phyloP scores from a whole-genome alignment of 805 yeast species.

The Clavispora phyllophila region DNA sequence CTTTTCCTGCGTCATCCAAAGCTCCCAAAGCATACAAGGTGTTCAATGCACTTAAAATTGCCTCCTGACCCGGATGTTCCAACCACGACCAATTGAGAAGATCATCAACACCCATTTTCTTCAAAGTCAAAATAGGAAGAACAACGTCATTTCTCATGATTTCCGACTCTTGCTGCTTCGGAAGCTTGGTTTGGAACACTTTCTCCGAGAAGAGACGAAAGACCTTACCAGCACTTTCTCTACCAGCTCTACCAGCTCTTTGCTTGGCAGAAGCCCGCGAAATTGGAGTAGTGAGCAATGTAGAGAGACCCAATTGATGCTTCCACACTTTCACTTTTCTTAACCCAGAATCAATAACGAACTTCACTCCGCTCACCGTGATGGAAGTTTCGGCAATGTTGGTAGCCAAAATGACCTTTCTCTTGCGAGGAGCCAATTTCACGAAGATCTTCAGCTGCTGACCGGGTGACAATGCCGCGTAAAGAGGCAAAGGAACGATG shows the following conservation, averaged over 20 bases:
- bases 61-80: constrained; percentile 78
- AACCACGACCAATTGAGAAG: constrained; percentile 88
- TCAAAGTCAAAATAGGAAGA: constrained; percentile 77
- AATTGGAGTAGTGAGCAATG: constrained; percentile 84
- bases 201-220: constrained; percentile 76
- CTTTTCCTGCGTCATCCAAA: constrained; percentile 64
- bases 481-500: constrained; percentile 75
- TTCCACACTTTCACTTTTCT: constrained; percentile 94
- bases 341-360: constrained; percentile 88
- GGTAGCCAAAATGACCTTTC: constrained; percentile 88
- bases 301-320: constrained; percentile 87
- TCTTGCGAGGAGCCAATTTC: constrained; percentile 54
- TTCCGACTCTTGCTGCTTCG: constrained; percentile 87
- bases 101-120: constrained; percentile 78
- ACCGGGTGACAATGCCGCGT: constrained; percentile 87
- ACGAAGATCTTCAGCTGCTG: constrained; percentile 80
- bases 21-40: constrained; percentile 79
- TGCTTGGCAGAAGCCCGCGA: constrained; percentile 94
- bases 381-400: constrained; percentile 98
- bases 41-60: constrained; percentile 70
- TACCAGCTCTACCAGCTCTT: constrained; percentile 98
- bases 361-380: constrained; percentile 90
- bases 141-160: constrained; percentile 82
- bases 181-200: constrained; percentile 53
- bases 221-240: constrained; percentile 88